Conservation (phyloP, 2,329 filamentous ascomycete species). For the Pyricularia grisea region DNA sequence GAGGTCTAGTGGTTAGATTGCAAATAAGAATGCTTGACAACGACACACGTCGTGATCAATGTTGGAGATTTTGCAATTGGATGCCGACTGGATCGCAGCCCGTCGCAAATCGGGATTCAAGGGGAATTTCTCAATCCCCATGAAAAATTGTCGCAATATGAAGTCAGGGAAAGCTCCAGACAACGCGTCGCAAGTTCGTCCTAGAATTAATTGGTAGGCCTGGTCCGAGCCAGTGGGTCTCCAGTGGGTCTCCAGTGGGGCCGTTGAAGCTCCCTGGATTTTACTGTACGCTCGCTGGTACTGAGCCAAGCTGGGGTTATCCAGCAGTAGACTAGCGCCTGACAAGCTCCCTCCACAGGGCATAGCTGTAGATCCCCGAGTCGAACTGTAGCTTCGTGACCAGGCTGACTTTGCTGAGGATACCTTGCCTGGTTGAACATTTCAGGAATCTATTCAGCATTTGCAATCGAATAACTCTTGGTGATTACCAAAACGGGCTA, state of each 20-base stretch:
- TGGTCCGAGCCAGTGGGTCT: no score
- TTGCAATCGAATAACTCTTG: neutral
- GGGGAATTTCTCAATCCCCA: neutral
- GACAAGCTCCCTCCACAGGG: neutral
- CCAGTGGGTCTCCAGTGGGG: neutral
- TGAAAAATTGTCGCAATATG: constrained; percentile 2
- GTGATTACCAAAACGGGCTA: neutral
- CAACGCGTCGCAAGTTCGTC: neutral
- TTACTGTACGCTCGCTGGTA: neutral
- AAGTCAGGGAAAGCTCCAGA: neutral
- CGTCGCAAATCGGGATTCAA: neutral
- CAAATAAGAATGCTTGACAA: neutral
- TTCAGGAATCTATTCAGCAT: neutral
- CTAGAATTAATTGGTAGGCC: neutral
- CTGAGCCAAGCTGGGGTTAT: neutral
- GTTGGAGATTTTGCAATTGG: neutral
- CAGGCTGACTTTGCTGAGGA: neutral
- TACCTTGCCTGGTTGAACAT: neutral
- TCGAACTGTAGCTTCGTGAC: neutral
- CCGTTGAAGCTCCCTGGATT: neutral
- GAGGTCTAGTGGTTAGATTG: neutral
- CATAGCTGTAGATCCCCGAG: neutral
- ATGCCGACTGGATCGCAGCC: neutral
- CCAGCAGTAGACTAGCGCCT: neutral
- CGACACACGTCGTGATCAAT: neutral